Conservation (phyloP, 129 eudicot species). For the sunflower (Helianthus annuus) region DNA sequence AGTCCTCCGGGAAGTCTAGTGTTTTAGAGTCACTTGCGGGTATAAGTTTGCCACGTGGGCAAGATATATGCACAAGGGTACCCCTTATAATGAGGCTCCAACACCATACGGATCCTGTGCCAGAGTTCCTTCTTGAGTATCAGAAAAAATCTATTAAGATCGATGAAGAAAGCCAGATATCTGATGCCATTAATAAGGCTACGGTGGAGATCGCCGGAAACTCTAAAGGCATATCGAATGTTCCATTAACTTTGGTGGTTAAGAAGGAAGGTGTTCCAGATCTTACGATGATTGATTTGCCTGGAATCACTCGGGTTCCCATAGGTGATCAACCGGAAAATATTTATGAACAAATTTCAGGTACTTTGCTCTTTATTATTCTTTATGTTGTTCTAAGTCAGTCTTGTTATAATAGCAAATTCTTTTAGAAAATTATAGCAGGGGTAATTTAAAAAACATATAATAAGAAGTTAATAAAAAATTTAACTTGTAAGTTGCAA, state of each 20-base stretch:
- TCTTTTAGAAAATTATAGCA: too few relatives aligned
- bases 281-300: slow-evolving; percentile 40
- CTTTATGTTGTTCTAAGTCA: too few relatives aligned
- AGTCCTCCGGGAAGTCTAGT: slow-evolving; percentile 53
- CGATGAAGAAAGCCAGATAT: slow-evolving; percentile 7
- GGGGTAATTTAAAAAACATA: too few relatives aligned
- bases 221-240: slow-evolving; percentile 31
- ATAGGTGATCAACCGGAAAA: slow-evolving; percentile 43
- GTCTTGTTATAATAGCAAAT: too few relatives aligned
- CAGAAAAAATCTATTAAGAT: slow-evolving; percentile 13
- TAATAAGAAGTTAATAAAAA: too few relatives aligned
- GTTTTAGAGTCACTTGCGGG: slow-evolving; percentile 51
- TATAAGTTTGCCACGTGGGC: slow-evolving; percentile 50
- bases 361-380: not conserved
- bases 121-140: slow-evolving; percentile 33
- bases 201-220: slow-evolving; percentile 40
- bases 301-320: slow-evolving; percentile 48
- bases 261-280: slow-evolving; percentile 40
- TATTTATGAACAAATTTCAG: slow-evolving; percentile 40
- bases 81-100: slow-evolving; percentile 47
- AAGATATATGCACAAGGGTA: slow-evolving; percentile 45
- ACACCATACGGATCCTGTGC: slow-evolving; percentile 4
- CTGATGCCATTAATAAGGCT: slow-evolving; percentile 27
- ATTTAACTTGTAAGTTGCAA: too few relatives aligned
- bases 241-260: slow-evolving; percentile 27